Evolutionary conservation across 1,284 basidiomycete genomes (phyloP).

Genomic region (Tremellales sp.): DNA sequence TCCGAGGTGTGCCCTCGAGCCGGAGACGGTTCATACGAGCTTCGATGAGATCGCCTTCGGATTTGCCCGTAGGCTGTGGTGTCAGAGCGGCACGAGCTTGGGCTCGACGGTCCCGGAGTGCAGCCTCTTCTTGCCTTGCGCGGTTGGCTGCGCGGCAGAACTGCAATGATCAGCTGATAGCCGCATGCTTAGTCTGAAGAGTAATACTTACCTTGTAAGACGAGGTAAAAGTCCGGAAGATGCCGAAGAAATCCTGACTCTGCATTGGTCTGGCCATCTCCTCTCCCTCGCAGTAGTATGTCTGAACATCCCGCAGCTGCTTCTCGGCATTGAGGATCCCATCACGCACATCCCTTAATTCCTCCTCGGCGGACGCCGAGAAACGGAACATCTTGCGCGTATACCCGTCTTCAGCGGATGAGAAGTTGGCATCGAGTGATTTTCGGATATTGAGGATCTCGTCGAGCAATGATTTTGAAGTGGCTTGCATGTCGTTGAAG

Average conservation of each 20-base stretch:
- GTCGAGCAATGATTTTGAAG: slow-evolving; percentile 61
- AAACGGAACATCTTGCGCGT: slow-evolving; percentile 87
- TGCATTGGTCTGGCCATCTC: slow-evolving; percentile 52
- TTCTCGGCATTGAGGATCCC: slow-evolving; percentile 77
- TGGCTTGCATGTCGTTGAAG: slow-evolving; percentile 41
- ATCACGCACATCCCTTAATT: slow-evolving; percentile 76
- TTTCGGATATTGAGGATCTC: slow-evolving; percentile 71
- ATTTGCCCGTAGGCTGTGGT: slow-evolving; percentile 42
- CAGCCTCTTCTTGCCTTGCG: slow-evolving; percentile 50
- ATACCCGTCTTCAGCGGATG: slow-evolving; percentile 68
- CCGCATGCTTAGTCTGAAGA: background rate
- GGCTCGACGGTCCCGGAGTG: slow-evolving; percentile 32
- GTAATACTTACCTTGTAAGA: slow-evolving; percentile 69
- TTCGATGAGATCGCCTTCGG: slow-evolving; percentile 60
- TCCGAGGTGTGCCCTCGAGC: slow-evolving; percentile 57
- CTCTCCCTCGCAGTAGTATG: slow-evolving; percentile 87
- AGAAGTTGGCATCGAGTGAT: slow-evolving; percentile 74
- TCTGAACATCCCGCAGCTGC: slow-evolving; percentile 73
- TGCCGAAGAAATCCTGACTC: slow-evolving; percentile 75
- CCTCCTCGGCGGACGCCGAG: slow-evolving; percentile 64
- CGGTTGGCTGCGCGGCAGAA: slow-evolving; percentile 79
- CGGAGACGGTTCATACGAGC: slow-evolving; percentile 71
- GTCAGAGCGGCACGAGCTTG: slow-evolving; percentile 41
- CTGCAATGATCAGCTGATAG: slow-evolving; percentile 55
- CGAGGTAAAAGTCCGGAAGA: slow-evolving; percentile 91